Evolutionary conservation across 345 rosid genomes (phyloP), one percentile per base, ranked within the genome.

Genomic region (Bruguiera gymnorhiza): DNA sequence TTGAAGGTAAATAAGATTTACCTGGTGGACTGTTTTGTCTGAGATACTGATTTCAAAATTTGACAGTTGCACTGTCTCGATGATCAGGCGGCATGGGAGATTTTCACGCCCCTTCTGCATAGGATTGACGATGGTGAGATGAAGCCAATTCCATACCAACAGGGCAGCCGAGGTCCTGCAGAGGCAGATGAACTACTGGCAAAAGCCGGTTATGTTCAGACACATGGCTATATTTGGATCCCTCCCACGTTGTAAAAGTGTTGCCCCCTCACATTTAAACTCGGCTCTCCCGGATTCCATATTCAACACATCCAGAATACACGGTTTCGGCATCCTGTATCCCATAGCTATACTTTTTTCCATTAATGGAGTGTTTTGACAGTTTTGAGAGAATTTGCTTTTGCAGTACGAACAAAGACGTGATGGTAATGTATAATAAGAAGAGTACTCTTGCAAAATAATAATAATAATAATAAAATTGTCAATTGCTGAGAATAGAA

Each of bases 201-300:
- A 65, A 85, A 84, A 79, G 91, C 86, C 52, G 98, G 99, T 56
- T 95, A 95, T 57, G 76, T 86, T 57, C 99, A 95, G 79, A 95
- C 99, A 2, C 97, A 92, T 69, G 99, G 98, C 70, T 95, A 95
- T 74, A 89, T 90, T 43, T 95, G 98, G 99, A 86, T 95, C 75
- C 98, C 99, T 53, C 99, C 99, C 16, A 89, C 97, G n/a, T 72
- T 90, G 79, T 93, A 83, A 82, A 74, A 66, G 72, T 26, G 32
- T 20, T 63, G 60, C 56, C 36, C 36, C 52, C 65, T 19, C 19
- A 31, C 34, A 43, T 11, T 5, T 11, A 11, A 43, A 11, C 50
- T 13, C 11, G 5, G 18, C 50, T 11, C 4, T 43, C 50, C 4
- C 3, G 50, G 50, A 43, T 18, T 13, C 50, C 5, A 43, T 13